phyloP scores from a whole-genome alignment of 106 monocot species.

The Allium sativum region DNA sequence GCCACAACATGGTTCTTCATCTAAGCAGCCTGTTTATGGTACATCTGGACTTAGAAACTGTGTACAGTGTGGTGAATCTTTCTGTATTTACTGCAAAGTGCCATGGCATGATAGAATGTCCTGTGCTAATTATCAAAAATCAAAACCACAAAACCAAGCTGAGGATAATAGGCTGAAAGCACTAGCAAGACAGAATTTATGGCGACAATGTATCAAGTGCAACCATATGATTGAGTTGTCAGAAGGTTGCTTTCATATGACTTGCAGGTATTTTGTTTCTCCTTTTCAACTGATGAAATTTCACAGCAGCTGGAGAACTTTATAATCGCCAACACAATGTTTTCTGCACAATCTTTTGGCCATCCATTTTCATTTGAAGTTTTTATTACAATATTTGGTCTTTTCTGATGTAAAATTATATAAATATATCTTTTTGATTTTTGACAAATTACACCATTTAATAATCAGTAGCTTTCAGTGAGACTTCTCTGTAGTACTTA shows the following conservation, averaged over 20 bases:
- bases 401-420: no score
- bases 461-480: no score
- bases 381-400: no score
- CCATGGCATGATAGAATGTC: conserved; percentile 69
- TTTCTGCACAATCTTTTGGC: no score
- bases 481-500: no score
- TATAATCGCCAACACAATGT: no score
- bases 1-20: conserved; percentile 23
- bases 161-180: conserved; percentile 58
- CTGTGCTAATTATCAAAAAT: conserved; percentile 50
- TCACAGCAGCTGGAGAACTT: no score
- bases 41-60: conserved; percentile 52
- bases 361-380: no score
- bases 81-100: conserved; percentile 75
- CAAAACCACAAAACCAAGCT: conserved; percentile 25
- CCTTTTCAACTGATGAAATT: not conserved
- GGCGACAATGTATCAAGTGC: conserved; percentile 84
- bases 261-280: conserved; percentile 57
- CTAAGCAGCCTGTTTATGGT: conserved; percentile 13
- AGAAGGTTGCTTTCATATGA: conserved; percentile 93
- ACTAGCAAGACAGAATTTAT: conserved; percentile 53
- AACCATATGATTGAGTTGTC: conserved; percentile 90
- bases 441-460: no score
- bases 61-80: conserved; percentile 47
- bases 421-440: no score